Conservation (phyloP, 139 green algal genomes). For the Micromonas pusilla region DNA sequence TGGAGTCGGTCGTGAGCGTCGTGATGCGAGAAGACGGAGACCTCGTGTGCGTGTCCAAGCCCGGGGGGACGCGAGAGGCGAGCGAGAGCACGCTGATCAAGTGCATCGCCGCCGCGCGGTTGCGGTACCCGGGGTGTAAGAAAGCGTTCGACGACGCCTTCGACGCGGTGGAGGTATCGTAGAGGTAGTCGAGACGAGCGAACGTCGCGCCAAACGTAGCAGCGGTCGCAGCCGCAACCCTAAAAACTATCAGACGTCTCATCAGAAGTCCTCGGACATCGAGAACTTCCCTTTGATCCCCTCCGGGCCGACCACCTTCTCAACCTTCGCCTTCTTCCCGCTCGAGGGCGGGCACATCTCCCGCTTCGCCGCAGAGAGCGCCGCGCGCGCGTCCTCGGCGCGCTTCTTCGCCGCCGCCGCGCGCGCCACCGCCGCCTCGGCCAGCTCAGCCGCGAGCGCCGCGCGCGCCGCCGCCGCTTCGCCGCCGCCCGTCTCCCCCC, state of each 20-base stretch:
- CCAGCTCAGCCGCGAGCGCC: neutral
- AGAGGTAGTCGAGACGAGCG: too few species aligned
- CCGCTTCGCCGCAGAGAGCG: neutral
- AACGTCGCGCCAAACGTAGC: too few species aligned
- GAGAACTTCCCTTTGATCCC: neutral
- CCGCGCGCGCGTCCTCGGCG: too few species aligned
- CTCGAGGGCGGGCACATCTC: neutral
- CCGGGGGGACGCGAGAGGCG: constrained; percentile 35
- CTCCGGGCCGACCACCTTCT: neutral
- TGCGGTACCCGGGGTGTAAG: constrained; percentile 30
- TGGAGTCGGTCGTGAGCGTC: constrained; percentile 37
- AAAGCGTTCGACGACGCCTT: neutral
- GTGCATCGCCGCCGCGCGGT: constrained; percentile 42
- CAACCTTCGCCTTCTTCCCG: neutral
- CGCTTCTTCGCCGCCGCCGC: too few species aligned
- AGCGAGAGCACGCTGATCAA: constrained; percentile 33
- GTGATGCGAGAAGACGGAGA: constrained; percentile 39
- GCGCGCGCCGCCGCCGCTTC: too few species aligned
- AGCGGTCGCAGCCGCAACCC: too few species aligned
- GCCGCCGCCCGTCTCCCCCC: neutral
- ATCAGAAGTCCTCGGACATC: neutral
- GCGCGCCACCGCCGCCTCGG: neutral
- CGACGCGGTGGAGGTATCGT: too few species aligned
- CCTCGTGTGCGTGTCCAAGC: constrained; percentile 53
- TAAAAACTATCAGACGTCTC: too few species aligned